Evolutionary conservation across 1,284 basidiomycete genomes (phyloP), one percentile per base, ranked within the genome.

Genomic region (Apiotrichum veenhuisii): DNA sequence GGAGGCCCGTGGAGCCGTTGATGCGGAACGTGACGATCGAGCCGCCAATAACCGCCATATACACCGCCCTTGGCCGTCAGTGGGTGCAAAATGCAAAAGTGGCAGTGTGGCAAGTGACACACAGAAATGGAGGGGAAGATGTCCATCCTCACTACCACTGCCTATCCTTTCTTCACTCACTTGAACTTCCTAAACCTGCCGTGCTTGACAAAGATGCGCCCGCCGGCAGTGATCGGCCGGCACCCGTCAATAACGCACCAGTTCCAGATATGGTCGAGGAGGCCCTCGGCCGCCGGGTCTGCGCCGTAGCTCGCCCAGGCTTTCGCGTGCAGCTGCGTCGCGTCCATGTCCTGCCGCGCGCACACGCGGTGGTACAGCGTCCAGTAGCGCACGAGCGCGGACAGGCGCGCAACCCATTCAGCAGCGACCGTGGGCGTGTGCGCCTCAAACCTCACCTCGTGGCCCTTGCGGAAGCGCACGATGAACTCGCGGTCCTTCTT

Each of bases 221-320:
- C 74, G 1, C 68, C 51, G 25, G 67, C 55, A n/a, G 66, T 67
- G 22, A 72, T 59, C 1, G 71, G 56, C 14, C 68, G 66, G 58
- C 76, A 77, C 0, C 72, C 73, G 25, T 72, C 62, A 42, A 75
- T 65, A 7, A 66, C 62, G 50, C 76, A 77, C 75, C 73, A 75
- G 55, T 76, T 71, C 70, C 73, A 76, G n/a, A 76, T 54, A 38
- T 68, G 58, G 41, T 65, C 54, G 15, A 62, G 49, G n/a, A 42
- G 8, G 8, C 17, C 34, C 30, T 52, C 38, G 22, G 44, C 34
- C 14, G 36, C 46, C n/a, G 41, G 40, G 22, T 55, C 59, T 8
- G 37, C 20, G 7, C 40, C 22, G 33, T 30, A 37, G 10, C 34
- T 47, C 3, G 55, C 26, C n/a, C 41, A 50, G 14, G 48, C 30